Conservation (phyloP, 352 stramenopile genomes). For the Phytophthora multivora region DNA sequence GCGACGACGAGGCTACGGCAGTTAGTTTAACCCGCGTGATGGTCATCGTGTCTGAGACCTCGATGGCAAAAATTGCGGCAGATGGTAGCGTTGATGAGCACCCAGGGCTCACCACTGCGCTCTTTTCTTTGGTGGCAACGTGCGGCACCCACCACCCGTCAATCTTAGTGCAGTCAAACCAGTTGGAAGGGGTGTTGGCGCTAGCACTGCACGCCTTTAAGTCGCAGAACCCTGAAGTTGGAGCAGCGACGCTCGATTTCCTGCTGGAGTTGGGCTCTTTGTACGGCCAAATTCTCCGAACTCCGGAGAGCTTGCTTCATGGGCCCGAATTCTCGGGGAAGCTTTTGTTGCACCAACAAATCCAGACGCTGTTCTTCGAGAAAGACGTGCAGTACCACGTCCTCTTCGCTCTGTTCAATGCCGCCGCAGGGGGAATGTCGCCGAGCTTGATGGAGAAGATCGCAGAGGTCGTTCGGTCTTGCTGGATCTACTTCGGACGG, state of each 20-base stretch:
- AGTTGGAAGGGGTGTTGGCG: slow-evolving; percentile 63
- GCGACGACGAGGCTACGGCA: slow-evolving; percentile 61
- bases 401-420: slow-evolving; percentile 71
- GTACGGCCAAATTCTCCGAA: slow-evolving; percentile 78
- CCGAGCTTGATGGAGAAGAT: slow-evolving; percentile 68
- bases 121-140: slow-evolving; percentile 66
- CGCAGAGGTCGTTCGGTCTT: slow-evolving; percentile 73
- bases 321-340: slow-evolving; percentile 57
- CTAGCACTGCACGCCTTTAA: slow-evolving; percentile 69
- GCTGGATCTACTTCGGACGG: slow-evolving; percentile 72
- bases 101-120: slow-evolving; percentile 45
- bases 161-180: slow-evolving; percentile 72
- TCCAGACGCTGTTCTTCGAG: slow-evolving; percentile 79
- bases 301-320: slow-evolving; percentile 49
- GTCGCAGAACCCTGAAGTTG: slow-evolving; percentile 70
- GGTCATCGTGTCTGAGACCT: slow-evolving; percentile 57
- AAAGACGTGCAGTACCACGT: slow-evolving; percentile 79
- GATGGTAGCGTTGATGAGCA: slow-evolving; percentile 59
- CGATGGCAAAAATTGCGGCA: slow-evolving; percentile 59
- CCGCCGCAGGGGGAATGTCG: slow-evolving; percentile 59
- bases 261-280: slow-evolving; percentile 67
- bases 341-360: slow-evolving; percentile 60
- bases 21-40: slow-evolving; percentile 72
- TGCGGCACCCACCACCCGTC: slow-evolving; percentile 59
- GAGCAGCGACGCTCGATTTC: slow-evolving; percentile 58